Evolutionary conservation across 2,329 filamentous ascomycete species (phyloP).

Genomic region (Xylaria sp.): DNA sequence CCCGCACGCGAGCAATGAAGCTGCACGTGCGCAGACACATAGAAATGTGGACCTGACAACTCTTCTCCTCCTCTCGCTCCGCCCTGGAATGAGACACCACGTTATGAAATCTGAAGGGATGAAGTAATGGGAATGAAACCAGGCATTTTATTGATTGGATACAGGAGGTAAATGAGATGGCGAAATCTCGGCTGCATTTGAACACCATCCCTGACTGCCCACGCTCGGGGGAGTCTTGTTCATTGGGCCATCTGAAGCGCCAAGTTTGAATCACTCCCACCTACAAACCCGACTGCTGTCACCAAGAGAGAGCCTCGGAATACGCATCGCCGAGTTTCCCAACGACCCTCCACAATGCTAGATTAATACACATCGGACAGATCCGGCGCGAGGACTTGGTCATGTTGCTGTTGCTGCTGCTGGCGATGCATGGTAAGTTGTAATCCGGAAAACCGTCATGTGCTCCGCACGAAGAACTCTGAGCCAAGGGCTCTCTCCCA

Average conservation of each 20-base stretch:
- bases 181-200: constrained; percentile 21
- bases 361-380: constrained; percentile 14
- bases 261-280: constrained; percentile 10
- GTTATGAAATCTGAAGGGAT: constrained; percentile 12
- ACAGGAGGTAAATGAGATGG: constrained; percentile 20
- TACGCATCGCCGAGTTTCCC: constrained; percentile 24
- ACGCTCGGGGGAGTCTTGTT: constrained; percentile 3
- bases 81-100: constrained; percentile 10
- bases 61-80: neutral
- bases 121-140: constrained; percentile 19
- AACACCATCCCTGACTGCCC: constrained; percentile 8
- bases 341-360: constrained; percentile 20
- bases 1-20: neutral
- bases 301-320: constrained; percentile 22
- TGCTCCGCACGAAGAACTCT: constrained; percentile 1
- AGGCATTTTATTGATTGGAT: constrained; percentile 26
- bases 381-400: constrained; percentile 7
- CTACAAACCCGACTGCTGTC: neutral
- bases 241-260: constrained; percentile 10
- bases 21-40: constrained; percentile 10
- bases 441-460: constrained; percentile 3
- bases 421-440: neutral
- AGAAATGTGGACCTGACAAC: constrained; percentile 17
- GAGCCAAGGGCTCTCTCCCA: neutral
- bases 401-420: neutral